Evolutionary conservation across 768 basidiomycete genomes (phyloP).

Genomic region (Podaxis rugospora): DNA sequence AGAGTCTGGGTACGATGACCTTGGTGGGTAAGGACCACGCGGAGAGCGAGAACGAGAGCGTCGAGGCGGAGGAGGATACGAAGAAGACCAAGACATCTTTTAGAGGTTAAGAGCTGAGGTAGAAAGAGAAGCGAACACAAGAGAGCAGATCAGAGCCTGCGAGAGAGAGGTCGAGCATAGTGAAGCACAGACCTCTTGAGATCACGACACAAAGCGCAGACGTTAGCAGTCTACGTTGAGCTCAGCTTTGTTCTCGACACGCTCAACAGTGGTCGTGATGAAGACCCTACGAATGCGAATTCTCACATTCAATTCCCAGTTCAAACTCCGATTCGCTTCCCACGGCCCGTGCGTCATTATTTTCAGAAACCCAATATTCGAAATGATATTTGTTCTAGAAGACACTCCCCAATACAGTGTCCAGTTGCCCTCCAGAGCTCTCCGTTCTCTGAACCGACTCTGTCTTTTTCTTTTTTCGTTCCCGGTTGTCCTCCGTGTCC

Average conservation of each 20-base stretch:
- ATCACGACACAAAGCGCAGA: slow-evolving; percentile 49
- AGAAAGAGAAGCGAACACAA: slow-evolving; percentile 51
- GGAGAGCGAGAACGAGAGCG: slow-evolving; percentile 86
- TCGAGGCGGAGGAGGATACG: slow-evolving; percentile 69
- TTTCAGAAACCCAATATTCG: not conserved
- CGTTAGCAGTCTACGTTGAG: slow-evolving; percentile 29
- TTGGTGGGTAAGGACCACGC: slow-evolving; percentile 49
- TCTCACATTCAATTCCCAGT: slow-evolving; percentile 20
- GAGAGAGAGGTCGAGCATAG: slow-evolving; percentile 82
- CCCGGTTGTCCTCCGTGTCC: slow-evolving; percentile 18
- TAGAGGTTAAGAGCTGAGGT: slow-evolving; percentile 50
- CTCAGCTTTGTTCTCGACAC: slow-evolving; percentile 23
- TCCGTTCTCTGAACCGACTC: not conserved
- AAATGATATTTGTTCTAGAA: slow-evolving; percentile 32
- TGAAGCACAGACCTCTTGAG: slow-evolving; percentile 91
- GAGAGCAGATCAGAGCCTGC: slow-evolving; percentile 70
- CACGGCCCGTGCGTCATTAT: slow-evolving; percentile 29
- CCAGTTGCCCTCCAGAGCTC: slow-evolving; percentile 20
- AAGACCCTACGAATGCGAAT: slow-evolving; percentile 23
- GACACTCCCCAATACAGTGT: slow-evolving; percentile 44
- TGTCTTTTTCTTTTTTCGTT: slow-evolving; percentile 27
- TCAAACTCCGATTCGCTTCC: slow-evolving; percentile 39
- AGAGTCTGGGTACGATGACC: slow-evolving; percentile 53
- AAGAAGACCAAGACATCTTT: slow-evolving; percentile 72
- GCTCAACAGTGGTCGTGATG: slow-evolving; percentile 61